These are phyloP conservation scores for Heritiera fomes DNA, from an alignment of 345 rosid species.

Conservation along the genomic window DNA sequence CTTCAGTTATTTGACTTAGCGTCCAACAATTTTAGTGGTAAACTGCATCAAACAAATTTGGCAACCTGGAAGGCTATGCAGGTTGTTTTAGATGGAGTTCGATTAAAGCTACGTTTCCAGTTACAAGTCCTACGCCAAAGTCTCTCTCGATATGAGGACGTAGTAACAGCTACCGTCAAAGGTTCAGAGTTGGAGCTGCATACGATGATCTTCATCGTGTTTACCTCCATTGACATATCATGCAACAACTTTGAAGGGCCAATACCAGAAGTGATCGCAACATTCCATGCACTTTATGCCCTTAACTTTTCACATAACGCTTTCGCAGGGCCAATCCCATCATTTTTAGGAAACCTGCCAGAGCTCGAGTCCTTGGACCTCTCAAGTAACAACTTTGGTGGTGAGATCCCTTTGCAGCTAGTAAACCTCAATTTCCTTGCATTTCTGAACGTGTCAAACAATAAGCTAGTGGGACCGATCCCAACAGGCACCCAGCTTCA, in stretches of 20 bases:
- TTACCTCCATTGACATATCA: conserved; percentile 10
- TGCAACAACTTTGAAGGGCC: not conserved
- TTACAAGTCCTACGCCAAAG: not conserved
- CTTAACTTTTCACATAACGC: conserved; percentile 11
- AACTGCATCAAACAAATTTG: not conserved
- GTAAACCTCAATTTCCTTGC: too few relatives aligned
- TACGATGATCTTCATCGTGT: not conserved
- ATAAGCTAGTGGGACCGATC: not conserved
- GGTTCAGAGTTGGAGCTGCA: not conserved
- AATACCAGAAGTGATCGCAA: conserved; percentile 15
- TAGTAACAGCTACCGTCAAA: conserved; percentile 11
- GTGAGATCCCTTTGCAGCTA: too few relatives aligned
- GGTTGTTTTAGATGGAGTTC: not conserved
- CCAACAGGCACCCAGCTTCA: conserved; percentile 9
- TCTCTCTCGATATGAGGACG: not conserved
- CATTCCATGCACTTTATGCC: not conserved
- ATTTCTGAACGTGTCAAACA: not conserved
- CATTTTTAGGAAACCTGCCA: not conserved
- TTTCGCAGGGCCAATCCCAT: not conserved
- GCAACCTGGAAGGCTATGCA: conserved; percentile 5
- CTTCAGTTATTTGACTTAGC: too few relatives aligned
- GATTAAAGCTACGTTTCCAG: not conserved
- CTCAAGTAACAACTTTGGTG: not conserved
- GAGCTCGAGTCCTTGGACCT: conserved; percentile 8
- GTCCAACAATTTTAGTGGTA: not conserved